Base-by-base conservation (phyloP, 192 early-diverging fungal species). In the Umbelopsis vinacea region DNA sequence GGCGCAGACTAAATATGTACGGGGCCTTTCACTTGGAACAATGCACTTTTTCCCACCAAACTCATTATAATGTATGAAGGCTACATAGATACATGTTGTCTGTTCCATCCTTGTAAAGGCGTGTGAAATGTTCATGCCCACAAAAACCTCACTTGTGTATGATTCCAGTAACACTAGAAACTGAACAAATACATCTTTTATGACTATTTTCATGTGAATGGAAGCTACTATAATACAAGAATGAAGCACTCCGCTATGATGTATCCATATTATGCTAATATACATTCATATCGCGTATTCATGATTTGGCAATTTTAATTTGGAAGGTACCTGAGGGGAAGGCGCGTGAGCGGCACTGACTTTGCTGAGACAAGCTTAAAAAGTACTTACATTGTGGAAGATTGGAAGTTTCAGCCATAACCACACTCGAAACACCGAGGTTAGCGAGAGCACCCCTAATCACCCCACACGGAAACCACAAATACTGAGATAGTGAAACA, bases 381-480 rank as follows among this genome's bases (percentile, higher is more conserved):
- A 4, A 43, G 6, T n/a, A 82, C 71, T 75, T 86, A 83, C 93
- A 96, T 82, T 93, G 92, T 10, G 94, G 94, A 23, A 94, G 72
- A 38, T 88, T 85, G 15, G 89, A 84, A 2, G 96, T 93, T 72
- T 99, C 96, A 4, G 95, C 94, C 23, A 94, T 87, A 7, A 99
- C 98, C 12, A 90, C 88, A 67, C 89, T 90, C 24, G 86, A 70
- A 22, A 98, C 85, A 23, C 98, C 98, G 66, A 97, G 84, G 78
- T 95, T 95, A 8, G 93, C 91, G 10, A 99, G 84, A 0, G 94
- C 93, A 22, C 98, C 98, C 35, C 98, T 89, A 33, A 99, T 92
- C 22, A 99, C 87, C 3, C 98, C 98, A 73, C 98, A 99, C 0
- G 98, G 98, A 71, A 97, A 92, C 86, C 96, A 96, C 15, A 97